Evolutionary conservation across 768 basidiomycete species (phyloP), one percentile per base, ranked within the genome.

Genomic region (Leccinum incarnatum): DNA sequence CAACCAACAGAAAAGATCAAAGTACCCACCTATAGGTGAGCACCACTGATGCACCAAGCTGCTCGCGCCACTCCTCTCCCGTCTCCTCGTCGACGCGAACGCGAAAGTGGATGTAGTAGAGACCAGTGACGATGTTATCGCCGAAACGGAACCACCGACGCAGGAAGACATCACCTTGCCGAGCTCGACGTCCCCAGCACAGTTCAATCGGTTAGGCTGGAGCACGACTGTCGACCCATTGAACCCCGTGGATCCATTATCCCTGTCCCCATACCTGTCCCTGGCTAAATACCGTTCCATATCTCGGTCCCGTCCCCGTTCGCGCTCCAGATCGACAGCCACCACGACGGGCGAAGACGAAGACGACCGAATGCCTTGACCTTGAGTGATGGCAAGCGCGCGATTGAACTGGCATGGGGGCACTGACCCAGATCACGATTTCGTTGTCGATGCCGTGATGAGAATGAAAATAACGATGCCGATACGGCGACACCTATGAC

Each of bases 141-240:
- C 7, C 27, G 27, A 27, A 10, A 19, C 5, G n/a, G 42, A 19
- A 45, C 42, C 3, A 3, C 0, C n/a, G 9, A 11, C 42, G n/a
- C 4, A 45, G 74, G 53, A 61, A 79, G 79, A 54, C 47, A 63
- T 17, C 27, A 27, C 59, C 48, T 30, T 32, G 7, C 63, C 69
- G 54, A 67, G 9, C 53, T 62, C 67, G 4, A 73, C 48, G 6
- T 64, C 58, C 34, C 73, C 71, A 17, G 62, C 58, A 6, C 36
- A 42, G 23, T 37, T 67, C 47, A 60, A 62, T 7, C 71, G 68
- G 52, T 71, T 73, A 14, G 71, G 71, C 53, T 64, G 61, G 47
- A 72, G 23, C 30, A 51, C 49, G 42, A 65, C 2, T 27, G 62
- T 10, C 40, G 40, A 42, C n/a, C 40, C 40, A 17, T 42, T 42